phyloP scores from a whole-genome alignment of 805 yeast species.

The Pichia exigua region DNA sequence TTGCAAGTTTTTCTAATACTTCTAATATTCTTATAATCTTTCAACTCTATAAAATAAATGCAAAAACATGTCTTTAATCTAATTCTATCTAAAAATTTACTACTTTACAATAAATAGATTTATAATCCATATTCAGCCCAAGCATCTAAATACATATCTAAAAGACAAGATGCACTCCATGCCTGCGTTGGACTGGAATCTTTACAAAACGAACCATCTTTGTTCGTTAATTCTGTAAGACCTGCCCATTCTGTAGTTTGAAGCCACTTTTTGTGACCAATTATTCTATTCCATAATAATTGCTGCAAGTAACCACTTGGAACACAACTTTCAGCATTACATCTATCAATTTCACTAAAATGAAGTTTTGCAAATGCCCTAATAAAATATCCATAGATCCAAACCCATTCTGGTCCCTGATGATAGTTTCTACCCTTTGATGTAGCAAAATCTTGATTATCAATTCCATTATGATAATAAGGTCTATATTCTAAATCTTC shows the following conservation, averaged over 20 bases:
- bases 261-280: conserved; percentile 64
- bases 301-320: conserved; percentile 50
- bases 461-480: conserved; percentile 72
- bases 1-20: too few relatives aligned
- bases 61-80: neutral
- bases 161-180: conserved; percentile 84
- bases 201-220: conserved; percentile 68
- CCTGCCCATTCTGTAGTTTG: conserved; percentile 86
- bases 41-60: neutral
- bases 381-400: conserved; percentile 83
- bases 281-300: conserved; percentile 51
- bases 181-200: conserved; percentile 97
- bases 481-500: conserved; percentile 89
- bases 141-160: conserved; percentile 70
- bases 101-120: neutral
- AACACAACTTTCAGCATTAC: conserved; percentile 10
- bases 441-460: conserved; percentile 80
- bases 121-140: conserved; percentile 26
- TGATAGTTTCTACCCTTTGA: conserved; percentile 95
- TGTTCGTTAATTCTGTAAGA: conserved; percentile 83
- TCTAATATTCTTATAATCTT: neutral
- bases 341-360: conserved; percentile 16
- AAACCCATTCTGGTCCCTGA: conserved; percentile 99
- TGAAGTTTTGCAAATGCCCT: conserved; percentile 64
- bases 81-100: neutral